A percentile compares a stretch with the other conserved stretches of the same genome.
Conservation (phyloP, 106 monocot species). For the Iris macrosiphon region DNA sequence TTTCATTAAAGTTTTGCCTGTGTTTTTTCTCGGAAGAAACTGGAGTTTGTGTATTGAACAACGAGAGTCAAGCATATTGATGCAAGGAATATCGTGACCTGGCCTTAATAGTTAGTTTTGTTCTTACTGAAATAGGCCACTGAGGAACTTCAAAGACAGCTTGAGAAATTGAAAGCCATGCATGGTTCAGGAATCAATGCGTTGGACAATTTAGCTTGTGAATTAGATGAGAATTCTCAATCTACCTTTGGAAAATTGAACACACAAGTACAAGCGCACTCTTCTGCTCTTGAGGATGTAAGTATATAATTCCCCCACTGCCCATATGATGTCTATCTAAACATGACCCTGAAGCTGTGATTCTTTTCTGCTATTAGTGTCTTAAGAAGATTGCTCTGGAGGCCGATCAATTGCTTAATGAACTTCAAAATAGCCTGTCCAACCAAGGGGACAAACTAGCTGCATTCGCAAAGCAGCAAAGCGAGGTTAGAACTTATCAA, state of each 20-base stretch:
- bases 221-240: slow-evolving; percentile 76
- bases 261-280: slow-evolving; percentile 60
- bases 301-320: slow-evolving; percentile 11
- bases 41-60: too few relatives aligned
- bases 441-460: slow-evolving; percentile 75
- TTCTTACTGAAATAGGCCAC: slow-evolving; percentile 42
- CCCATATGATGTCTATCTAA: not conserved
- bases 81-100: too few relatives aligned
- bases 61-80: too few relatives aligned
- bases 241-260: slow-evolving; percentile 62
- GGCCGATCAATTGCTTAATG: slow-evolving; percentile 82
- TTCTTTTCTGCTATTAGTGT: slow-evolving; percentile 34
- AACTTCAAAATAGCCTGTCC: slow-evolving; percentile 58
- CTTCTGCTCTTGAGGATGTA: slow-evolving; percentile 75
- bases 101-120: not conserved
- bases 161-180: slow-evolving; percentile 65
- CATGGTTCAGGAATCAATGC: slow-evolving; percentile 61
- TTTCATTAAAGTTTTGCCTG: too few relatives aligned
- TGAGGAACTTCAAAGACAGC: slow-evolving; percentile 48
- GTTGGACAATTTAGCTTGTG: slow-evolving; percentile 66
- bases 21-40: too few relatives aligned
- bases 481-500: slow-evolving; percentile 36
- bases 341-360: not conserved
- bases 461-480: slow-evolving; percentile 70
- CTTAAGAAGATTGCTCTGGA: slow-evolving; percentile 68